Percentiles rank a stretch among this genome's conserved stretches.
These are phyloP conservation scores for Cynanchum wilfordii DNA, from an alignment of 257 asterid species.

Conservation along the genomic window DNA sequence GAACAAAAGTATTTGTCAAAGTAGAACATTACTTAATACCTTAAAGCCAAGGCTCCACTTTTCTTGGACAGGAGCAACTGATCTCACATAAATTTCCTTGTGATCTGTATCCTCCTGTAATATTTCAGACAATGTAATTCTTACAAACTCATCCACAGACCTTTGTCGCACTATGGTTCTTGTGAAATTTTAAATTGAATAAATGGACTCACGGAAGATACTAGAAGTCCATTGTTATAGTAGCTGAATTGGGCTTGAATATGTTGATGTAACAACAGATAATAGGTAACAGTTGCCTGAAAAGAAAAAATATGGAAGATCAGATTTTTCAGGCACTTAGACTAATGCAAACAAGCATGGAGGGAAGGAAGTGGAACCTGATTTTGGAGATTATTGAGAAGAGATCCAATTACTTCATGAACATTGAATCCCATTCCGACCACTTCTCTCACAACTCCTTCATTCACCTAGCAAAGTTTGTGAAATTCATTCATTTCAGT, in stretches of 20 bases:
- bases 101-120: constrained; percentile 12
- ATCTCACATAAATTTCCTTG: constrained; percentile 12
- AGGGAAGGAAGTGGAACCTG: constrained; percentile 31
- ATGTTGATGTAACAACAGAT: constrained; percentile 53
- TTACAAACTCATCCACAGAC: not conserved
- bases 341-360: not conserved
- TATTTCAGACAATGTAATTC: not conserved
- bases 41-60: constrained; percentile 89
- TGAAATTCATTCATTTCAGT: not conserved
- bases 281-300: constrained; percentile 52
- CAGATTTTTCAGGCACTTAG: constrained; percentile 4
- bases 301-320: not conserved
- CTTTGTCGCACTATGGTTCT: not conserved
- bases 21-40: constrained; percentile 26
- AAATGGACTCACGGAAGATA: constrained; percentile 22
- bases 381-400: constrained; percentile 37
- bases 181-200: not conserved
- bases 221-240: constrained; percentile 61
- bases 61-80: constrained; percentile 41
- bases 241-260: constrained; percentile 53
- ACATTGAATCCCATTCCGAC: constrained; percentile 37
- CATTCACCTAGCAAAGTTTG: constrained; percentile 31
- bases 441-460: constrained; percentile 38
- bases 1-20: constrained; percentile 2
- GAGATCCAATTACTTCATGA: constrained; percentile 37